phyloP scores from a whole-genome alignment of 441 rosid genomes.

The Croton setiger region DNA sequence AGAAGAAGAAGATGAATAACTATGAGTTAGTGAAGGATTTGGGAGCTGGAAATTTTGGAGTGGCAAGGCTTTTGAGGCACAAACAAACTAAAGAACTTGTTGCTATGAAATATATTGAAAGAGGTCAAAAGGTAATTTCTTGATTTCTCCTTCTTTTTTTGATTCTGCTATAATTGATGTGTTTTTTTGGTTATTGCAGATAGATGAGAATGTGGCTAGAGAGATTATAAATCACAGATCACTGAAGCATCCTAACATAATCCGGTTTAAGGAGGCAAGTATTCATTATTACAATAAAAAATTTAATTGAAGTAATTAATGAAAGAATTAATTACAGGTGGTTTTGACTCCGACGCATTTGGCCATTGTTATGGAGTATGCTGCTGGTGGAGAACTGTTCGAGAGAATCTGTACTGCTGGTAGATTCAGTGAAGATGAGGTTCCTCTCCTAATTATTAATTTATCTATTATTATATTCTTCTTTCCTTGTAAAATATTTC shows the following conservation, averaged over 20 bases:
- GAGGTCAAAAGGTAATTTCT: constrained; percentile 67
- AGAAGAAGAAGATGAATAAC: constrained; percentile 55
- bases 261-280: constrained; percentile 89
- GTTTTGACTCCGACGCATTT: constrained; percentile 90
- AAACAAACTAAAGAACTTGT: constrained; percentile 71
- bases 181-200: constrained; percentile 43
- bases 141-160: not conserved
- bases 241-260: constrained; percentile 85
- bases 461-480: too few relatives aligned
- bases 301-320: too few relatives aligned
- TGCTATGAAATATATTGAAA: constrained; percentile 89
- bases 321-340: constrained; percentile 37
- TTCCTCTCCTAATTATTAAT: too few relatives aligned
- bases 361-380: constrained; percentile 95
- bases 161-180: constrained; percentile 1
- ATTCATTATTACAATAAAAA: not conserved
- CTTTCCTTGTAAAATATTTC: too few relatives aligned
- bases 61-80: constrained; percentile 77
- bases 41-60: constrained; percentile 86
- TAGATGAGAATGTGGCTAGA: constrained; percentile 94
- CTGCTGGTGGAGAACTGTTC: constrained; percentile 95
- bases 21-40: constrained; percentile 71
- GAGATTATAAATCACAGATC: constrained; percentile 97
- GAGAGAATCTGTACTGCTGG: constrained; percentile 75
- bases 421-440: constrained; percentile 99